Evolutionary conservation across 345 rosid species (phyloP), one percentile per base, ranked within the genome.

Genomic region (Syzygium oleosum): DNA sequence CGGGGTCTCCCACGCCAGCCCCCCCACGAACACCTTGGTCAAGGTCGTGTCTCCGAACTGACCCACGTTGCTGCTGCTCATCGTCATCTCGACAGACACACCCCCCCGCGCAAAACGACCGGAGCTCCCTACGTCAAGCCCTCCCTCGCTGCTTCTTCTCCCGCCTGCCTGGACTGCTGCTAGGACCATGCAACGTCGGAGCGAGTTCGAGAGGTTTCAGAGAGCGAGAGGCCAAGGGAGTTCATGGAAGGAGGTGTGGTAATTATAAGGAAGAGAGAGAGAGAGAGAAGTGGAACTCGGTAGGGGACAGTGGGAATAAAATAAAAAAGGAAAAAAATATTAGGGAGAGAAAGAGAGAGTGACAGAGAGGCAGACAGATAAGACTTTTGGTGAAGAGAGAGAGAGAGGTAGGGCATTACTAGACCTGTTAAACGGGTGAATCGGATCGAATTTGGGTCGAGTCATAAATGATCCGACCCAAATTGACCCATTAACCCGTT

Each of bases 21-120:
- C 99, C 55, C 99, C 99, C 7, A 98, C 98, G 87, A 98, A 98
- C 88, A 98, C 97, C 91, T 98, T 98, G 89, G 99, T 98, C 87
- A 96, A 92, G 61, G 98, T 96, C 7, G 99, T 94, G 91, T 98
- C 99, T 4, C 97, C 99, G 27, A 96, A 96, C 91, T 90, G 95
- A 58, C 95, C 95, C 85, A 65, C 90, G 90, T 86, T 90, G 94
- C 87, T 92, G 93, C 88, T 91, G 93, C 91, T 94, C 84, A 89
- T 94, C 92, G 85, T 88, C 89, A 85, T 88, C 34, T 52, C 46
- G 46, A 38, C 80, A 34, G 1, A 68, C 19, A 61, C 73, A 9
- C 46, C 80, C 80, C 80, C 46, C 25, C 21, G 80, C 80, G 38
- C 46, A 43, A 43, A 43, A 73, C 25, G 80, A 34, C 80, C 80